Evolutionary conservation across 2,329 filamentous ascomycete species (phyloP).

Genomic region (Sarocladium kiliense): DNA sequence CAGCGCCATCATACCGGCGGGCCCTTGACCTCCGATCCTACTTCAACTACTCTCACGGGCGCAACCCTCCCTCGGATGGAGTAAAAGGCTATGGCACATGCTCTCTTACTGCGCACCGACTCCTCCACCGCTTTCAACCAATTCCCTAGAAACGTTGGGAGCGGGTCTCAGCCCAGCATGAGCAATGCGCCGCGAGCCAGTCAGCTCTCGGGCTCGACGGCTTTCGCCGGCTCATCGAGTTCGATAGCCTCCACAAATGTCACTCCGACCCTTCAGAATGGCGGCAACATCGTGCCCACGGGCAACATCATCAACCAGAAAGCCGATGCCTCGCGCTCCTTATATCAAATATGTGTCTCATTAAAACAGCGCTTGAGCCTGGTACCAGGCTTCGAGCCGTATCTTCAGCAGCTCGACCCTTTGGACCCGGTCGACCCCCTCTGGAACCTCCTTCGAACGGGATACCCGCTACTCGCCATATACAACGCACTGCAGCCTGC

Average conservation of each 20-base stretch:
- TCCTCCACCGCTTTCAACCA: slow-evolving; percentile 50
- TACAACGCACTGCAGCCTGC: slow-evolving; percentile 80
- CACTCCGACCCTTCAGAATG: slow-evolving; percentile 38
- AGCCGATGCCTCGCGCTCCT: slow-evolving; percentile 82
- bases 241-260: slow-evolving; percentile 46
- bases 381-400: slow-evolving; percentile 76
- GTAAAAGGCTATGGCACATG: slow-evolving; percentile 51
- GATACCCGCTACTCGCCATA: slow-evolving; percentile 78
- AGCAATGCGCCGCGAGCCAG: slow-evolving; percentile 51
- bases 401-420: slow-evolving; percentile 66
- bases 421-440: slow-evolving; percentile 79
- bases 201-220: slow-evolving; percentile 58
- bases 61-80: slow-evolving; percentile 31
- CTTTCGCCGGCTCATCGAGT: slow-evolving; percentile 46
- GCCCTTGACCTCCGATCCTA: neutral
- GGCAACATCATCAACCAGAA: slow-evolving; percentile 97
- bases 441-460: slow-evolving; percentile 81
- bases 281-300: slow-evolving; percentile 66
- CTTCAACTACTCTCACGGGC: neutral
- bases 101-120: slow-evolving; percentile 54
- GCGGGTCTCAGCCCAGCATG: slow-evolving; percentile 40
- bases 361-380: slow-evolving; percentile 75
- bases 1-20: neutral
- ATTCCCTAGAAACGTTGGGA: slow-evolving; percentile 40
- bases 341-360: slow-evolving; percentile 92